Base-by-base conservation (phyloP, 345 rosid genomes). In the Linum usitatissimum region DNA sequence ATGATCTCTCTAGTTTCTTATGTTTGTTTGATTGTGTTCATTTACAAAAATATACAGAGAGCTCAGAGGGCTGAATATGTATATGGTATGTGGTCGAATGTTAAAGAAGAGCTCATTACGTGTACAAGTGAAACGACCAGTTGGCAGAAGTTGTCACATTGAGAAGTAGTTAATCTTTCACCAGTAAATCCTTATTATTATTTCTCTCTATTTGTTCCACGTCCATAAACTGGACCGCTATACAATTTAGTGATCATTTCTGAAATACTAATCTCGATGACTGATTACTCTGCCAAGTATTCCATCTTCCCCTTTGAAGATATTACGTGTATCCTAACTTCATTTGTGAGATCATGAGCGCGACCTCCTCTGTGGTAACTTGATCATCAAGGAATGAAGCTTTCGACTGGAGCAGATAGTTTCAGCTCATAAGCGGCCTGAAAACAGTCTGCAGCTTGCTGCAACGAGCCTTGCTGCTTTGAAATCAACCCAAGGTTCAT, bases 381-480 rank as follows among this genome's bases (percentile, higher is more conserved):
- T 58, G 63, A 45, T 45, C n/a, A 13, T 55, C 36, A 18, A 67
- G 72, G 78, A 28, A 30, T 49, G 55, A 83, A 82, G 73, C 84
- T 76, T 63, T 86, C 84, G 53, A 86, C 83, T 12, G 97, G 95
- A 64, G 96, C 88, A 2, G 96, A 82, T 23, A 76, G 68, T 71
- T 82, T 64, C 42, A 93, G 90, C 64, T 93, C 96, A 71, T 84
- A 83, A 5, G 99, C 95, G 59, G 97, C 97, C 73, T 93, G 95
- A 72, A 84, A 87, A 73, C 72, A 93, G 30, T 93, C 96, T 30
- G 95, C 95, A 18, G 97, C 97, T 78, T 82, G 90, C 48, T 78
- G 83, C 23, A 80, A 61, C 3, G 79, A 79, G 66, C 97, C 99
- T 76, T 93, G 93, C 85, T 57, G 75, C 73, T 85, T 89, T 61